Evolutionary conservation across 106 monocot genomes (phyloP).

Genomic region (Agapanthus africanus): DNA sequence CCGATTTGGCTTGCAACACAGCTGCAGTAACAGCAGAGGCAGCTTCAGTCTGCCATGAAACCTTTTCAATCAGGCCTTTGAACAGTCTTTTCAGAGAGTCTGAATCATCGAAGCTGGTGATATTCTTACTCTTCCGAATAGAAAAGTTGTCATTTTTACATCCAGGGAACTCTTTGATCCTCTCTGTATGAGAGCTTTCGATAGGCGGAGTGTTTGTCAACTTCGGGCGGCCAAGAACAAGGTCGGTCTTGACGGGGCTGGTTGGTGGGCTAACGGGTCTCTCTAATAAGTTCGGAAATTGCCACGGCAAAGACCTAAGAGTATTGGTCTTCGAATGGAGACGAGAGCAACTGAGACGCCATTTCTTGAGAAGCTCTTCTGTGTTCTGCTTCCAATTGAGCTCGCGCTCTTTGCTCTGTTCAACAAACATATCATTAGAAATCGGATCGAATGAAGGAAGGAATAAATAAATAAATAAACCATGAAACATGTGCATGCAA

Average conservation of each 20-base stretch:
- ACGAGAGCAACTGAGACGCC: constrained; percentile 30
- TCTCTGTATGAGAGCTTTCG: constrained; percentile 14
- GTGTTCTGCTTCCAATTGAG: constrained; percentile 29
- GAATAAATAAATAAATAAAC: neutral
- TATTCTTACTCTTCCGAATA: constrained; percentile 11
- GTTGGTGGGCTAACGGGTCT: constrained; percentile 24
- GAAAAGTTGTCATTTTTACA: constrained; percentile 19
- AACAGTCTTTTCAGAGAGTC: constrained; percentile 70
- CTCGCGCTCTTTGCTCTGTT: constrained; percentile 42
- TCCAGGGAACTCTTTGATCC: constrained; percentile 9
- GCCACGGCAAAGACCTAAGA: neutral
- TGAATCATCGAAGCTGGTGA: constrained; percentile 29
- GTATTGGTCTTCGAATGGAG: constrained; percentile 22
- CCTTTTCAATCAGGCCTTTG: constrained; percentile 64
- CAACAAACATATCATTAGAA: constrained; percentile 6
- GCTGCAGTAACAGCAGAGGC: constrained; percentile 58
- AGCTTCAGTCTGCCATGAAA: constrained; percentile 75
- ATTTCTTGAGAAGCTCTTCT: constrained; percentile 50
- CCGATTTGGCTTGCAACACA: constrained; percentile 53
- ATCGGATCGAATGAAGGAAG: neutral
- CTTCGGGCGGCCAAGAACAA: constrained; percentile 31
- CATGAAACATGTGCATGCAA: neutral
- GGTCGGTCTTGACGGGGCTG: constrained; percentile 57
- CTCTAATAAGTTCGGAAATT: neutral
- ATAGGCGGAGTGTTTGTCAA: neutral